Evolutionary conservation across 129 eudicot species (phyloP).

Genomic region (Logfia minima): DNA sequence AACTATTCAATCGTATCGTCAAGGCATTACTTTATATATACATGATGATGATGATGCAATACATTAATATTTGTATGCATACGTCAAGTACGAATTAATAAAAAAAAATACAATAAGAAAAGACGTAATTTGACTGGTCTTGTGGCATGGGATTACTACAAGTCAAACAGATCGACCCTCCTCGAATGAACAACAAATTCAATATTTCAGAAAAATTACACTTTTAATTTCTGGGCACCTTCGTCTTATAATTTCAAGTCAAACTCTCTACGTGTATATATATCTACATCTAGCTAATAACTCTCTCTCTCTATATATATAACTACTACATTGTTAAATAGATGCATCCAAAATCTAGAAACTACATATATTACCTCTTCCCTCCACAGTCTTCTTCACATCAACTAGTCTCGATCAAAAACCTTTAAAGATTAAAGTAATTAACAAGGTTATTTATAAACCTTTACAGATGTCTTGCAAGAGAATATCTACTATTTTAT

Average conservation of each 20-base stretch:
- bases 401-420: not conserved
- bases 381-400: not conserved
- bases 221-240: not conserved
- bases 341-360: not conserved
- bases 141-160: not conserved
- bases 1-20: too few species aligned
- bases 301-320: not conserved
- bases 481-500: conserved; percentile 5
- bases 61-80: too few species aligned
- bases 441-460: not conserved
- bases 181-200: conserved; percentile 2
- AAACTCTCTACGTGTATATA: not conserved
- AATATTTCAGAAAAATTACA: not conserved
- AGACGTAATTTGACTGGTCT: not conserved
- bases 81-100: too few species aligned
- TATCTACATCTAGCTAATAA: not conserved
- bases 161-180: not conserved
- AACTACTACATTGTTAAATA: not conserved
- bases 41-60: too few species aligned
- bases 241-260: not conserved
- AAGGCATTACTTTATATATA: too few species aligned
- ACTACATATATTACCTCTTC: not conserved
- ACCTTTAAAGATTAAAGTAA: not conserved
- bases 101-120: too few species aligned
- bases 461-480: conserved; percentile 4